Evolutionary conservation across 345 rosid genomes (phyloP).

Genomic region (Salix udensis): DNA sequence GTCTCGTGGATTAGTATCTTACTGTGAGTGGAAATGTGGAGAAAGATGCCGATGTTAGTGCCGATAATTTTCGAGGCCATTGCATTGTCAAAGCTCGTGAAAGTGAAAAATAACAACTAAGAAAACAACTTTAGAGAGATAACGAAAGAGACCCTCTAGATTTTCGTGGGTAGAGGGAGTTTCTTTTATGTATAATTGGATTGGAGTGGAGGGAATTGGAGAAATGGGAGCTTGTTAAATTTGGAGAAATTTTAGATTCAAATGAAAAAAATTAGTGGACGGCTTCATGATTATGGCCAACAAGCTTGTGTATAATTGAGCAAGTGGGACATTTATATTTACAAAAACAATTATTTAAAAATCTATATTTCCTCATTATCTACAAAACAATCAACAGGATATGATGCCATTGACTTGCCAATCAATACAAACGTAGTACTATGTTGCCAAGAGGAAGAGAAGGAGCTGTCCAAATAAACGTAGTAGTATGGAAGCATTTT

Average conservation of each 20-base stretch:
- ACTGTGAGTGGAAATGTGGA: neutral
- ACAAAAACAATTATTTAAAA: neutral
- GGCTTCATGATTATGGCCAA: neutral
- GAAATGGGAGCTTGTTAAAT: neutral
- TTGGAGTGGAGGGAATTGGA: no score
- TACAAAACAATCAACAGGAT: neutral
- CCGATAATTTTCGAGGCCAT: neutral
- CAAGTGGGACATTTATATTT: neutral
- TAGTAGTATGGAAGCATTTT: no score
- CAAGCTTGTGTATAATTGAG: neutral
- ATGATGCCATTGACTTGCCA: neutral
- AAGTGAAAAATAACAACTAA: neutral
- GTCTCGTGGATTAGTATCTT: neutral
- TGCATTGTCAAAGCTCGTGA: neutral
- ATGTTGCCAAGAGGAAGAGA: no score
- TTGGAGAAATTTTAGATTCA: neutral
- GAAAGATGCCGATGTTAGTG: neutral
- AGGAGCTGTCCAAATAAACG: no score
- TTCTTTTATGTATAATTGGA: neutral
- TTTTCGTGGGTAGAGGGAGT: neutral
- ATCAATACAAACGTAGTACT: no score
- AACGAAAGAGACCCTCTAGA: neutral
- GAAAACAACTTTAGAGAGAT: neutral
- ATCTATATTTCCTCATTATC: neutral
- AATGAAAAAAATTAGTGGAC: neutral